Conservation (phyloP, 805 yeast genomes). For the Candida oleophila region DNA sequence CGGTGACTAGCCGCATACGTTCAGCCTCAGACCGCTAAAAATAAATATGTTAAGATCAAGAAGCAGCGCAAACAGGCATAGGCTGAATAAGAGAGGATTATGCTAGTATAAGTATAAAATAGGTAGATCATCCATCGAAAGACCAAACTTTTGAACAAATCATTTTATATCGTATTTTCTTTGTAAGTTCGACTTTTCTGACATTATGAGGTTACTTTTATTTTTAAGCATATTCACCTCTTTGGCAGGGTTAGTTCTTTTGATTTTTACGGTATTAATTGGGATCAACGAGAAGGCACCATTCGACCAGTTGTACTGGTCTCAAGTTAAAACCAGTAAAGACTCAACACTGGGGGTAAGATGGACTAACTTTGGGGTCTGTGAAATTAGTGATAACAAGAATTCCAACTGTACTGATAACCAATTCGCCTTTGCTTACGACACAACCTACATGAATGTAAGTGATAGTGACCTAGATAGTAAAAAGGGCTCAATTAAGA, state of each 20-base stretch:
- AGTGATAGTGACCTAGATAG: not conserved
- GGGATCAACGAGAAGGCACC: not conserved
- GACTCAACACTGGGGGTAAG: not conserved
- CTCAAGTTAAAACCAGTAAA: not conserved
- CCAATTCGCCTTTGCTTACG: not conserved
- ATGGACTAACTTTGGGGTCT: not conserved
- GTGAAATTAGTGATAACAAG: not conserved
- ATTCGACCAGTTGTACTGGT: conserved; percentile 1
- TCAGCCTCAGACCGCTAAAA: not conserved
- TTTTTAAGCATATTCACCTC: conserved; percentile 1
- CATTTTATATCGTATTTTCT: not conserved
- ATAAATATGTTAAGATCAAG: not conserved
- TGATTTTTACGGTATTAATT: not conserved
- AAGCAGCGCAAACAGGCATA: not conserved
- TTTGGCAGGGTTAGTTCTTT: not conserved
- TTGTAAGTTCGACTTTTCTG: not conserved
- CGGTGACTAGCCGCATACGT: not conserved
- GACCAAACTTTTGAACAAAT: too few species aligned
- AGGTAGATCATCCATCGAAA: not conserved
- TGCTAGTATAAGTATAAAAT: not conserved
- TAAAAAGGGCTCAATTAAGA: not conserved
- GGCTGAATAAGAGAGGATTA: not conserved
- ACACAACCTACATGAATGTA: not conserved
- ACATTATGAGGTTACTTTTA: not conserved
- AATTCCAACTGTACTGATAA: not conserved